Base-by-base conservation (phyloP, 192 early-diverging fungal genomes). In the Phycomyces blakesleeanus region DNA sequence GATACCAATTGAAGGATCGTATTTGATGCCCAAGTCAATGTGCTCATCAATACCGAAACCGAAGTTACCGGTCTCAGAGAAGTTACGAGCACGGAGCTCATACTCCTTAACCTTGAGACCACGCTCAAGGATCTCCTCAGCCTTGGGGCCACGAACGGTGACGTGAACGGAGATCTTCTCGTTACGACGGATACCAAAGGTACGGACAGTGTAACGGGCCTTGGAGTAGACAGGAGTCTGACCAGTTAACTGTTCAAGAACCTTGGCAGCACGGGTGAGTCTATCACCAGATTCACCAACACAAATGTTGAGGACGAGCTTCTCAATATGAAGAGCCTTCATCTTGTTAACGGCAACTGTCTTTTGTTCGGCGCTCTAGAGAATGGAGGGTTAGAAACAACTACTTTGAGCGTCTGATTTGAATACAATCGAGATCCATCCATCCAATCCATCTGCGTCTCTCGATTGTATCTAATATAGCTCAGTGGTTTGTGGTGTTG, bases 41-140 rank as follows among this genome's bases (percentile, higher is more conserved):
- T 99, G 97, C 85, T 99, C 97, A 77, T 97, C 90, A 84, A 99
- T 93, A 95, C 97, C 97, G 83, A 98, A 99, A 73, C 97, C 97
- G 73, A 99, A 99, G 93, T 99, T 98, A 59, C 97, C 97, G 61
- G 94, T 97, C 53, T 77, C 85, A 38, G 93, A 96, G 85, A 98
- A 99, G 93, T 99, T 99, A 78, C 85, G 75, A 54, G 82, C 82
- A 77, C 87, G 87, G 42, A 99, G 83, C 83, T 99, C 97, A 86
- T 95, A 99, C 79, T 99, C 97, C 91, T 96, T 97, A 77, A 99
- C 97, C 90, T 98, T 98, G 71, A 99, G 83, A 69, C 97, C 97
- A 80, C 96, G 95, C 87, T 99, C 97, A 57, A 99, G 85, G 78
- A 99, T 96, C 82, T 99, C 96, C 86, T 82, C 81, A 44, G 83